These are phyloP conservation scores for Azolla pinnata DNA, from an alignment of 75 land plant genomes.

Conservation along the genomic window DNA sequence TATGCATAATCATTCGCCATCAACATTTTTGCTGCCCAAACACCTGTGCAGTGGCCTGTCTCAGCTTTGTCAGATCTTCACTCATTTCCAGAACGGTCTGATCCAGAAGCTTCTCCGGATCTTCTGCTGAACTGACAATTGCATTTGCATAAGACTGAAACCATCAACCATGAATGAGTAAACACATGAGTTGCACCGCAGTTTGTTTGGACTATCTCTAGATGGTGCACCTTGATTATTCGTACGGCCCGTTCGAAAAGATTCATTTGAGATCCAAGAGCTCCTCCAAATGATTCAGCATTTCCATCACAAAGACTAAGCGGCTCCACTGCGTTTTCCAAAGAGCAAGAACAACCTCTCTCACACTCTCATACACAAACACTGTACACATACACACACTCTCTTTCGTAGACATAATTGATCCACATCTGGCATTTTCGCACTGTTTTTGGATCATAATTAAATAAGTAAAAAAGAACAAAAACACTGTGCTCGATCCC, in stretches of 20 bases:
- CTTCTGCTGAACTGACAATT: slow-evolving; percentile 77
- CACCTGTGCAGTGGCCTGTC: slow-evolving; percentile 99
- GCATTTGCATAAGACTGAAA: slow-evolving; percentile 99
- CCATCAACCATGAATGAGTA: not conserved
- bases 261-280: slow-evolving; percentile 61
- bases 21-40: not conserved
- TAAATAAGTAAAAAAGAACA: too few species aligned
- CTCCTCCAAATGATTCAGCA: slow-evolving; percentile 41
- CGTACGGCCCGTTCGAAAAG: slow-evolving; percentile 87
- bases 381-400: not conserved
- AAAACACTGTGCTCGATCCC: too few species aligned
- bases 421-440: not conserved
- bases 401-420: not conserved
- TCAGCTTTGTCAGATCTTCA: slow-evolving; percentile 89
- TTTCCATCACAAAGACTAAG: not conserved
- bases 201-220: not conserved
- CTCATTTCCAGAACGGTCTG: slow-evolving; percentile 98
- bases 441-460: too few species aligned
- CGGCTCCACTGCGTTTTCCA: not conserved
- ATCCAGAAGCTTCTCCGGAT: slow-evolving; percentile 94
- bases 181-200: too few species aligned
- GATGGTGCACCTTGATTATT: slow-evolving; percentile 56
- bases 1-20: not conserved
- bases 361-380: not conserved
- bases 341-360: not conserved